Base-by-base conservation (phyloP, 192 early-diverging fungal genomes). In the Diversispora epigaea region DNA sequence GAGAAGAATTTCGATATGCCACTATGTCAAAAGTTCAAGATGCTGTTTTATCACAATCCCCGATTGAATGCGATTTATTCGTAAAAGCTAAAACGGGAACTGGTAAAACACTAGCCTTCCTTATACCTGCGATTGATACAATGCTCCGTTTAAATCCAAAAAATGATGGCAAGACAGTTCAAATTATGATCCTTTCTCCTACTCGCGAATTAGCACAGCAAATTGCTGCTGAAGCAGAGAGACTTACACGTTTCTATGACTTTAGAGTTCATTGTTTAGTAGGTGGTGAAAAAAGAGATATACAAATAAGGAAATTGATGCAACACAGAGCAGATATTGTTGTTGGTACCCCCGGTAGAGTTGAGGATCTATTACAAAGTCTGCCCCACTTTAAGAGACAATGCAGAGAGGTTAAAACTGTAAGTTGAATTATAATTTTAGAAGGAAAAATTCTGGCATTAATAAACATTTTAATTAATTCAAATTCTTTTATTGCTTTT, bases 71-170 rank as follows among this genome's bases (percentile, higher is more conserved):
- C 9, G 97, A 99, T 77, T 84, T 98, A 71, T 90, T 99, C 81
- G 92, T 97, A 73, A 91, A 95, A 74, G 95, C 96, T 9, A 97
- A 98, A 82, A 99, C 97, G 12, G 97, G 97, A 77, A 97, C 96
- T 0, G 97, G 97, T 55, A 99, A 99, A 81, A 99, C 96, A 0
- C 80, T 94, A 19, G 97, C 95, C n/a, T 99, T 99, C 71, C 80
- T 99, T 78, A 86, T 95, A 43, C 91, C 95, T 8, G 94, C 95
- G 1, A 72, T 98, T 21, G 91, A 98, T 68, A 86, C 91, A 41
- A 81, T 91, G 0, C 44, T 90, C 43, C 77, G 80, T 25, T 77
- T 80, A 17, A 78, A 81, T 44, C 61, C 77, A 73, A 74, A 80
- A 61, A 71, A 77, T 32, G 77, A 82, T 3, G 80, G 82, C 11